Evolutionary conservation across 2,329 filamentous ascomycete species (phyloP), one percentile per base, ranked within the genome.

Genomic region (Penicillium sp.): DNA sequence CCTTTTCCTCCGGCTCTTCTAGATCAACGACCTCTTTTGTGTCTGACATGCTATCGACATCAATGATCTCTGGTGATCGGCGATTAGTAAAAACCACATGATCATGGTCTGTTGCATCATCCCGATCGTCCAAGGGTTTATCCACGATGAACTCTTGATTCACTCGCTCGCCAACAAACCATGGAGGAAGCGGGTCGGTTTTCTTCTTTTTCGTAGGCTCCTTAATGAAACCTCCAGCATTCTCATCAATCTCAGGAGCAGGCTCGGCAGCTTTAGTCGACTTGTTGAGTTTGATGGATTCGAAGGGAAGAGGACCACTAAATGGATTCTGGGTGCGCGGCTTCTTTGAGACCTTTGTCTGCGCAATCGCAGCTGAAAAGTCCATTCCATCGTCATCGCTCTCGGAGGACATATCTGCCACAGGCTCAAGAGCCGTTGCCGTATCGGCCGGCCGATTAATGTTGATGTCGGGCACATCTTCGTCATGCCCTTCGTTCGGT

Each of bases 301-400:
- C 91, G 64, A 99, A 99, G 0, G 94, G 94, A 5, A 99, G 72
- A 0, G 92, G 90, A 0, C 92, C 92, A 58, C 83, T 83, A 64
- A 95, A 88, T 3, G 83, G 78, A 60, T 84, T 83, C 13, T 53
- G 33, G 6, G 47, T 8, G 7, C 33, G 22, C 9, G 58, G 61
- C 36, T 79, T 79, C 65, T 84, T 82, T 51, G 79, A 77, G 58
- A 81, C 82, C 52, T 87, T 85, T 18, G 89, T 88, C 56, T 86
- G 87, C 9, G 86, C 85, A 44, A 96, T 71, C 0, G 90, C 86
- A 28, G 88, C 80, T 65, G 89, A 83, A 43, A 96, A 76, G 68
- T 96, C 90, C 68, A 92, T 78, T 13, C 76, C 84, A 46, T 95
- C 89, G 51, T 85, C 87, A 46, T 91, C 89, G 53, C 89, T 82